Evolutionary conservation across 768 basidiomycete genomes (phyloP), one percentile per base, ranked within the genome.

Genomic region (Lactarius psammicola): DNA sequence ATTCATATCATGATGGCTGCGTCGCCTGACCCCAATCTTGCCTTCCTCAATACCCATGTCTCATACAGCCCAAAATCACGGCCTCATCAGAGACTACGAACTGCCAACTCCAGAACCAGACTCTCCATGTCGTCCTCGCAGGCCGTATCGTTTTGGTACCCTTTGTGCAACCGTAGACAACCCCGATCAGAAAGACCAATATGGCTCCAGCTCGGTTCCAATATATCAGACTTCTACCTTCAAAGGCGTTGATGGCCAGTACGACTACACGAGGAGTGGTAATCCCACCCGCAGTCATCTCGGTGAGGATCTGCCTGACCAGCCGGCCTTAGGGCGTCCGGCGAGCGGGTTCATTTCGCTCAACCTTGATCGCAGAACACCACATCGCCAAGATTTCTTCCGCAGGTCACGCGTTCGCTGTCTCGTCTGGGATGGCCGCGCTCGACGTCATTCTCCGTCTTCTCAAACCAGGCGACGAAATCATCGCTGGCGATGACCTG

Each of bases 221-320:
- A 98, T 99, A 77, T 99, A 98, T 78, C 97, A 98, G 79, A 90
- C 94, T 1, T 87, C 97, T 9, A 99, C 97, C 0, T 98, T 99
- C 86, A 98, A 98, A 79, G 97, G 96, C 55, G 79, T 96, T 51
- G 83, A 82, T 20, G 92, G 90, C 59, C 84, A 88, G 71, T 99
- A 95, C 74, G 96, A 98, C 77, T 99, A 98, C 78, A 84, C 91
- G 15, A 83, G 97, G 66, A 94, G 92, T 72, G 97, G 97, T 34
- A 99, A 99, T 76, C 97, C 97, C 3, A 99, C 97, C 9, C 82
- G 97, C 75, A 94, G 87, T 59, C 94, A 97, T 77, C 85, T 99
- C 65, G 92, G 96, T 97, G 69, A 65, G 84, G 76, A n/a, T 60
- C 23, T 15, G 18, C 13, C 36, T 58, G 44, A 36, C 51, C 23